A percentile compares a stretch with the other conserved stretches of the same genome.
phyloP scores from a whole-genome alignment of 495 filamentous ascomycete species.

The Hypomontagnella monticulosa region DNA sequence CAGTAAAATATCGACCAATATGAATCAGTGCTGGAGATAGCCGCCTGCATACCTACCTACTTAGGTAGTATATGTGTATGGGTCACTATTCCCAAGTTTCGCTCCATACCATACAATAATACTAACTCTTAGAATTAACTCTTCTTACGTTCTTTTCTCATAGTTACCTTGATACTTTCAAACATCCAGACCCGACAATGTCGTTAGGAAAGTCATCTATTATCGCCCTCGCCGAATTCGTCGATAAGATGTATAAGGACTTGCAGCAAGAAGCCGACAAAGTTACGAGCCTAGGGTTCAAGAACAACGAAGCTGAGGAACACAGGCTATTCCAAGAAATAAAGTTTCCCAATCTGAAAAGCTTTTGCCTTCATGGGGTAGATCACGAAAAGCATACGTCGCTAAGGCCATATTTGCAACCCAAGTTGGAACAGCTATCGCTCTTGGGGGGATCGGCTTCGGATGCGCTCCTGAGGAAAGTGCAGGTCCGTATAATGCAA shows the following conservation, averaged over 20 bases:
- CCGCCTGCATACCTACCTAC: no score
- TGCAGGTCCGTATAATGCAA: constrained; percentile 8
- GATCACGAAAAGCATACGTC: background rate
- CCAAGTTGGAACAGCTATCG: background rate
- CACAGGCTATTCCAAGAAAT: constrained; percentile 9
- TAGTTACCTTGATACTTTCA: no score
- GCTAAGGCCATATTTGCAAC: constrained; percentile 15
- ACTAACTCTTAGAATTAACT: no score
- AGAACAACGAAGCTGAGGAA: background rate
- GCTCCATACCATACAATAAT: no score
- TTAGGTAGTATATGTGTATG: no score
- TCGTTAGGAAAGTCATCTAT: background rate
- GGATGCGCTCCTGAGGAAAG: constrained; percentile 1
- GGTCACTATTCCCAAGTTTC: no score
- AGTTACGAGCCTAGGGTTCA: background rate
- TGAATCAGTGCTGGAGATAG: no score
- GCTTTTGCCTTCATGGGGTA: background rate
- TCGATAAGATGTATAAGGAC: background rate
- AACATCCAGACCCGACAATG: background rate
- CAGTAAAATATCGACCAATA: no score
- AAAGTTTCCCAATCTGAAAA: constrained; percentile 12
- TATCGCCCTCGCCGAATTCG: background rate
- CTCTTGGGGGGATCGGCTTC: constrained; percentile 10
- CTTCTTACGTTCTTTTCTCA: no score
- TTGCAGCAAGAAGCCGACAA: constrained; percentile 2